Evolutionary conservation across 139 green algal genomes (phyloP).

Genomic region (Chlorella sp.): DNA sequence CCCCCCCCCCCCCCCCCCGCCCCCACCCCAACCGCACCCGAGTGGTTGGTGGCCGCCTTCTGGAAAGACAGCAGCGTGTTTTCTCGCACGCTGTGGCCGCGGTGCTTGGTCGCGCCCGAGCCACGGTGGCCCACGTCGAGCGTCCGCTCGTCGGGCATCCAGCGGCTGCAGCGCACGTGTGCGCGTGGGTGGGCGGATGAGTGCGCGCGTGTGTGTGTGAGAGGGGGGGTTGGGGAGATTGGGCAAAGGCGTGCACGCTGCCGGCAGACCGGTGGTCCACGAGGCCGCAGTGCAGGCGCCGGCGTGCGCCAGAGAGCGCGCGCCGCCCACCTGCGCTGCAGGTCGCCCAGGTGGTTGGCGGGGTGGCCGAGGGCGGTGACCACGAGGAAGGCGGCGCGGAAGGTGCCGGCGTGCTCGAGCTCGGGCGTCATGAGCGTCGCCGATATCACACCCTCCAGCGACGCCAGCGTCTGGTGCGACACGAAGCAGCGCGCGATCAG

Average conservation of each 20-base stretch:
- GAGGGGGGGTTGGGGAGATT: background rate
- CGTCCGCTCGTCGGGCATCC: too few relatives aligned
- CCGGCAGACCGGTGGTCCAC: too few relatives aligned
- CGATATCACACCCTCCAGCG: slow-evolving; percentile 35
- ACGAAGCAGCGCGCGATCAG: slow-evolving; percentile 47
- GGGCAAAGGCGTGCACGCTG: background rate
- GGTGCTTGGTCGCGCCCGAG: slow-evolving; percentile 31
- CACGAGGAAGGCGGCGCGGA: slow-evolving; percentile 48
- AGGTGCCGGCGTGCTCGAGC: slow-evolving; percentile 33
- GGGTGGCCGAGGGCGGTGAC: slow-evolving; percentile 35
- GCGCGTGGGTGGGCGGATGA: background rate
- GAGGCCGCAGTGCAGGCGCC: too few relatives aligned
- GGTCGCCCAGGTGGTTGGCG: slow-evolving; percentile 41
- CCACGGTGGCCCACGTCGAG: slow-evolving; percentile 53
- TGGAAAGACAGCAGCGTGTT: slow-evolving; percentile 59
- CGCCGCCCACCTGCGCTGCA: too few relatives aligned
- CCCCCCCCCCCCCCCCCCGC: too few relatives aligned
- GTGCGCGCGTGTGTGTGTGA: background rate
- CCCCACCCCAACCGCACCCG: too few relatives aligned
- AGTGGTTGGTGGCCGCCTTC: slow-evolving; percentile 46
- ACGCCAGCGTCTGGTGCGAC: slow-evolving; percentile 11
- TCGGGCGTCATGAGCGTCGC: slow-evolving; percentile 30
- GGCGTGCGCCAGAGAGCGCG: too few relatives aligned
- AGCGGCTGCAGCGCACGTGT: too few relatives aligned
- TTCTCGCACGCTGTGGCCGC: slow-evolving; percentile 43